Conservation (phyloP, 2,329 filamentous ascomycete genomes). For the Penicillium aurantiogriseum region DNA sequence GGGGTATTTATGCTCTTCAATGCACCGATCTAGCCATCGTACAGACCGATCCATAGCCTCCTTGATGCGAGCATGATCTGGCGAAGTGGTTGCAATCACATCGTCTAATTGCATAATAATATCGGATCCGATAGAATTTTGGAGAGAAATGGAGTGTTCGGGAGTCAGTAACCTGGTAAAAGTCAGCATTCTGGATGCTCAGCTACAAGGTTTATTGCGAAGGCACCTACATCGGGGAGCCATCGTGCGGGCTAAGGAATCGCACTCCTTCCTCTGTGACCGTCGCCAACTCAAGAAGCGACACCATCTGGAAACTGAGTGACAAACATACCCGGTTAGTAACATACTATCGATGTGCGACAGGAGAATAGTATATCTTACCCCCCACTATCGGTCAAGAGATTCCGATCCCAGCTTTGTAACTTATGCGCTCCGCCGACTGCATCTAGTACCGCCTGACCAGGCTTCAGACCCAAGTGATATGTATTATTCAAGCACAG, state of each 20-base stretch:
- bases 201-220: not conserved
- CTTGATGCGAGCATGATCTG: constrained; percentile 80
- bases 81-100: constrained; percentile 92
- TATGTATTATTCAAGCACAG: constrained; percentile 98
- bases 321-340: not conserved
- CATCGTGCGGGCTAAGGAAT: constrained; percentile 95
- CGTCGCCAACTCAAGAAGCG: constrained; percentile 84
- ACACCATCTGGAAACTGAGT: constrained; percentile 95
- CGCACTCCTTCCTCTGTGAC: constrained; percentile 94
- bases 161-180: constrained; percentile 75
- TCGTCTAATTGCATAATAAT: constrained; percentile 99
- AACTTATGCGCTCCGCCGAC: constrained; percentile 91
- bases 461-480: constrained; percentile 90
- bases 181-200: not conserved
- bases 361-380: constrained; percentile 29
- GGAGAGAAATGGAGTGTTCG: constrained; percentile 91
- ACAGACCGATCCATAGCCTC: constrained; percentile 95
- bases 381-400: constrained; percentile 69
- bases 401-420: constrained; percentile 93
- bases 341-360: not conserved
- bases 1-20: constrained; percentile 81
- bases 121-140: constrained; percentile 96
- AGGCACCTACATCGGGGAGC: constrained; percentile 70
- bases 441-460: constrained; percentile 80
- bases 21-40: constrained; percentile 93